phyloP scores from a whole-genome alignment of 179 eudicot genomes.

The Corrigiola litoralis region DNA sequence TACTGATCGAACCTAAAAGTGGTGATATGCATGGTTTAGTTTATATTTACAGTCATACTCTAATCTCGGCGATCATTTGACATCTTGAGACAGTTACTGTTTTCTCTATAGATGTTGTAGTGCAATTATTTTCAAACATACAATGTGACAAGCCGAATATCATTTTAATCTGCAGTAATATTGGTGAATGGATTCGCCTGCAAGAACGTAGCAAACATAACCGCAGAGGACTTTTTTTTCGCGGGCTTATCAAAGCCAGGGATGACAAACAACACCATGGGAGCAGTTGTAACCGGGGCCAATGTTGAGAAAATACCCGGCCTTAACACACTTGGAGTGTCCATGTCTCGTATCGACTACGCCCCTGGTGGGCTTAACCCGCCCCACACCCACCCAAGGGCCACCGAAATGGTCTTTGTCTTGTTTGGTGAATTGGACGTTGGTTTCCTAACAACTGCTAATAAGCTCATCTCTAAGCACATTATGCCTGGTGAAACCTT shows the following conservation, averaged over 20 bases:
- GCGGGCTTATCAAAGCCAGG: conserved; percentile 38
- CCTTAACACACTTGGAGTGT: conserved; percentile 62
- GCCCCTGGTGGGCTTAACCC: conserved; percentile 53
- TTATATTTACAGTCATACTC: background rate
- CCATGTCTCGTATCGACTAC: conserved; percentile 56
- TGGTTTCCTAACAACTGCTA: conserved; percentile 45
- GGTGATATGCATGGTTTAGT: too few species aligned
- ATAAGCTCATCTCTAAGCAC: conserved; percentile 44
- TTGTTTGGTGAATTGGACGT: conserved; percentile 44
- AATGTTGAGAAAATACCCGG: conserved; percentile 52
- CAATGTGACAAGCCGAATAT: background rate
- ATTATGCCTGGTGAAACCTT: conserved; percentile 48
- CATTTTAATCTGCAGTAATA: conserved; percentile 22
- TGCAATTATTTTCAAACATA: too few species aligned
- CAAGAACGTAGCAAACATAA: conserved; percentile 27
- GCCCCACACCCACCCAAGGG: conserved; percentile 61
- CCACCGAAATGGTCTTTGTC: conserved; percentile 50
- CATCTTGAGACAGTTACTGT: too few species aligned
- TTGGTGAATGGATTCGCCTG: conserved; percentile 58
- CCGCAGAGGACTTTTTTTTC: conserved; percentile 51
- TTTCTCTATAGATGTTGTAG: background rate
- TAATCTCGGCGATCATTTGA: background rate
- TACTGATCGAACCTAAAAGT: too few species aligned
- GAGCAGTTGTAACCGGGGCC: conserved; percentile 49
- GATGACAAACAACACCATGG: conserved; percentile 44